Evolutionary conservation across 2,329 filamentous ascomycete genomes (phyloP).

Genomic region (Ophiostoma ulmi): DNA sequence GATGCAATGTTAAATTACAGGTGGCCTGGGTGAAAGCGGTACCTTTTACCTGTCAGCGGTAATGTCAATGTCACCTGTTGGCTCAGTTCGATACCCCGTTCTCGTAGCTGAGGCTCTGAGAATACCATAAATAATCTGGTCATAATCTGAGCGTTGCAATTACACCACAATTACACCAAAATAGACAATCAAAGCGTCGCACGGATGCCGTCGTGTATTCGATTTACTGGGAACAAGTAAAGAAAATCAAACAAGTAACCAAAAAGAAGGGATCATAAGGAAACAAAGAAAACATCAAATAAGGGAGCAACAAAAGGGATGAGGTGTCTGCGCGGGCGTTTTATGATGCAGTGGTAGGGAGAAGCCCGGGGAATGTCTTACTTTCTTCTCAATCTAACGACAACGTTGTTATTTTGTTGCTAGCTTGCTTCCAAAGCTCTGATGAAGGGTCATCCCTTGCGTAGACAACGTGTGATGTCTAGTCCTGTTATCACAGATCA

Average conservation of each 20-base stretch:
- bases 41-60: neutral
- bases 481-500: too few species aligned
- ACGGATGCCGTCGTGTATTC: neutral
- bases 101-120: conserved; percentile 2
- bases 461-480: neutral
- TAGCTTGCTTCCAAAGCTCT: neutral
- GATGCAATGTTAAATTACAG: neutral
- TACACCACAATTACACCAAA: neutral
- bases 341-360: conserved; percentile 10
- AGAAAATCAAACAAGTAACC: neutral
- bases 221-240: neutral
- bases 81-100: neutral
- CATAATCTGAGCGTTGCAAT: neutral
- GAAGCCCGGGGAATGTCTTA: neutral
- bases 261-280: neutral
- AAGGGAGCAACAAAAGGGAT: neutral
- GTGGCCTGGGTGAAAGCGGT: neutral
- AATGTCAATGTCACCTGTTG: neutral
- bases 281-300: neutral
- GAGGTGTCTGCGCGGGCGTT: neutral
- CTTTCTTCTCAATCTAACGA: neutral
- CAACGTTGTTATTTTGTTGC: neutral
- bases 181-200: conserved; percentile 10
- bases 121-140: neutral
- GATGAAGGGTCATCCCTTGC: conserved; percentile 11